Evolutionary conservation across 2,329 filamentous ascomycete species (phyloP).

Genomic region (Claviceps paspali): DNA sequence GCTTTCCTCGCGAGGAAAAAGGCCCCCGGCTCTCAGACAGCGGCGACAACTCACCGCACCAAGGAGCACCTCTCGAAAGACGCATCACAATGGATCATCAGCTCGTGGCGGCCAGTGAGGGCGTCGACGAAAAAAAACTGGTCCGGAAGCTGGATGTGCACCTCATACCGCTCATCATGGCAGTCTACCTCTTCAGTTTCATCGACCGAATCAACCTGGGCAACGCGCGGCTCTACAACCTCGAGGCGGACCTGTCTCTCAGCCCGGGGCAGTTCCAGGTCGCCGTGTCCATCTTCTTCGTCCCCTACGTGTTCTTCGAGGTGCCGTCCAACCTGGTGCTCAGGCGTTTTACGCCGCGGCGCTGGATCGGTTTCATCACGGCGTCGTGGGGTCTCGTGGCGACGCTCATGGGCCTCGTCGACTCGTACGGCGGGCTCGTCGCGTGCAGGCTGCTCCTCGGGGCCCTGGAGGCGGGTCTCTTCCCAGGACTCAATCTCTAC

Average conservation of each 20-base stretch:
- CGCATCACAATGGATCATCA: no score
- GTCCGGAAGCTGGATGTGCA: slow-evolving; percentile 49
- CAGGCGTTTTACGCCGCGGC: slow-evolving; percentile 45
- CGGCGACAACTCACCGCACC: neutral
- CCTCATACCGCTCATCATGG: slow-evolving; percentile 52
- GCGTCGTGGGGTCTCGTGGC: slow-evolving; percentile 51
- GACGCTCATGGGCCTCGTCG: slow-evolving; percentile 52
- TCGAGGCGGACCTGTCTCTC: slow-evolving; percentile 49
- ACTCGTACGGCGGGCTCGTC: slow-evolving; percentile 50
- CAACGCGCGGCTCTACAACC: slow-evolving; percentile 50
- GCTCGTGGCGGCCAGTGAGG: no score
- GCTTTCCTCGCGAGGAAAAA: neutral
- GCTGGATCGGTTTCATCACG: slow-evolving; percentile 51
- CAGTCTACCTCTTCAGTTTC: slow-evolving; percentile 61
- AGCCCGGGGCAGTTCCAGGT: slow-evolving; percentile 52
- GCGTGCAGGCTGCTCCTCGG: slow-evolving; percentile 55
- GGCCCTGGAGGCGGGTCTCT: slow-evolving; percentile 52
- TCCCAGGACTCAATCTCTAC: slow-evolving; percentile 53
- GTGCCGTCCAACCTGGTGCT: slow-evolving; percentile 50
- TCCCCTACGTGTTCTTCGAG: slow-evolving; percentile 48
- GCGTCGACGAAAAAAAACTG: no score
- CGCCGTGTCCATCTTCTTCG: slow-evolving; percentile 50
- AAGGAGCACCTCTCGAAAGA: no score
- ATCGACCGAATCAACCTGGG: slow-evolving; percentile 62
- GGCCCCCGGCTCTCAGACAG: neutral